A percentile compares a stretch with the other conserved stretches of the same genome.
These are phyloP conservation scores for Fusarium albosuccineum DNA, from an alignment of 2,329 filamentous ascomycete species.

Conservation along the genomic window DNA sequence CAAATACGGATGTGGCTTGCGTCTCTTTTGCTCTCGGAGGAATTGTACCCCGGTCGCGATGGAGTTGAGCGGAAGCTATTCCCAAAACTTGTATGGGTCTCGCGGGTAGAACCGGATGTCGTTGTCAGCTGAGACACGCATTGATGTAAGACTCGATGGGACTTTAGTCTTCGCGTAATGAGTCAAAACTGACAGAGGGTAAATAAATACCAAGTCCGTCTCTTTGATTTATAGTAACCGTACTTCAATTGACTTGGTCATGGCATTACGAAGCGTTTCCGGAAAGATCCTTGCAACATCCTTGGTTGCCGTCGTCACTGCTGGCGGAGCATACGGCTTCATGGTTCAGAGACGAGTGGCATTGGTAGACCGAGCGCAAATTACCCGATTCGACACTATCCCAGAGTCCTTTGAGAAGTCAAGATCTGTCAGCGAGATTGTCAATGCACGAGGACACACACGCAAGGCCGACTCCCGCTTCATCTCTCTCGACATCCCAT, in stretches of 20 bases:
- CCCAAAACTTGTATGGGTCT: conserved; percentile 3
- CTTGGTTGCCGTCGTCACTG: conserved; percentile 16
- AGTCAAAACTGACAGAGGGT: conserved; percentile 4
- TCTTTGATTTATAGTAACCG: neutral
- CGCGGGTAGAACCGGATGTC: conserved; percentile 27
- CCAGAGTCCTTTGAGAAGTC: conserved; percentile 45
- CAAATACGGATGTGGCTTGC: neutral
- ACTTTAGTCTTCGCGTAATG: conserved; percentile 11
- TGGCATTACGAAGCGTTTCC: conserved; percentile 30
- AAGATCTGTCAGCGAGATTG: conserved; percentile 37
- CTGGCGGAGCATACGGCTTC: conserved; percentile 34
- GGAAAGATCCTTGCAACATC: conserved; percentile 34
- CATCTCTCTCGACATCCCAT: conserved; percentile 40
- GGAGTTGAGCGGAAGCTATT: conserved; percentile 12
- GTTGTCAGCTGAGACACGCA: conserved; percentile 13
- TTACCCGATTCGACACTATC: conserved; percentile 29
- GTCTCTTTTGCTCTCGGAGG: conserved; percentile 1
- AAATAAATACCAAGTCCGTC: neutral
- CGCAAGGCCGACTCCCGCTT: conserved; percentile 41
- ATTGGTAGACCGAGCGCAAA: conserved; percentile 22
- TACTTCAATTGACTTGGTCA: neutral
- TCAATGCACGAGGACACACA: conserved; percentile 43
- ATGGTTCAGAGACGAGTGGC: conserved; percentile 29
- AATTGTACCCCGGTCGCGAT: conserved; percentile 13
- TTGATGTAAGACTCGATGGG: neutral